Evolutionary conservation across 768 basidiomycete species (phyloP).

Genomic region (Chiua virens): DNA sequence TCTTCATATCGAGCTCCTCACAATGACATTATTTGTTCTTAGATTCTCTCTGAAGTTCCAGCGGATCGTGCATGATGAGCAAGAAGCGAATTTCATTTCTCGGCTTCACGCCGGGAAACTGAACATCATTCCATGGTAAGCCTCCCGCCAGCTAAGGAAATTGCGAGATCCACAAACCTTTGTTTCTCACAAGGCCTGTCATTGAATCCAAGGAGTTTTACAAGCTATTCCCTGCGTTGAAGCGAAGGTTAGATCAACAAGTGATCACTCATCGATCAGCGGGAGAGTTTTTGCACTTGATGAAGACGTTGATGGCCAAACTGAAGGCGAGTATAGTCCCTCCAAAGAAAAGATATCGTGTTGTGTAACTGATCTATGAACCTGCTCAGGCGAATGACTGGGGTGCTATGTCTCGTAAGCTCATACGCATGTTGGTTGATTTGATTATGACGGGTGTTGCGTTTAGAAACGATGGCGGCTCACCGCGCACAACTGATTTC

Average conservation of each 20-base stretch:
- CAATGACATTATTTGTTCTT: neutral
- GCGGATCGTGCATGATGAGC: conserved; percentile 62
- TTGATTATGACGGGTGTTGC: neutral
- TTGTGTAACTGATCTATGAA: neutral
- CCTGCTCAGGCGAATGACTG: conserved; percentile 53
- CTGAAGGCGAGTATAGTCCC: conserved; percentile 44
- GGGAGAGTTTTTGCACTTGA: conserved; percentile 52
- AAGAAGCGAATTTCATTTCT: conserved; percentile 61
- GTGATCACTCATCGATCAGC: conserved; percentile 48
- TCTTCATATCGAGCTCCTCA: neutral
- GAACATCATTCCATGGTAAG: conserved; percentile 58
- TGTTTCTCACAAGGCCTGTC: conserved; percentile 40
- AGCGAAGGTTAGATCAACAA: conserved; percentile 49
- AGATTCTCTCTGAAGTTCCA: conserved; percentile 60
- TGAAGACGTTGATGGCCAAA: conserved; percentile 72
- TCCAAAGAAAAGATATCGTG: neutral
- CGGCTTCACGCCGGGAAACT: conserved; percentile 55
- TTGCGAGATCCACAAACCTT: neutral
- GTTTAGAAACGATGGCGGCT: conserved; percentile 46
- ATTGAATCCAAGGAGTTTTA: conserved; percentile 65
- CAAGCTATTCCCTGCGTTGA: conserved; percentile 48
- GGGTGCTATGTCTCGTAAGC: conserved; percentile 61
- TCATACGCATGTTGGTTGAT: fast-evolving
- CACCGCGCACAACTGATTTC: conserved; percentile 48
- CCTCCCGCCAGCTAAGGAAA: neutral